Evolutionary conservation across 208 protist species (phyloP), one percentile per base, ranked within the genome.

Genomic region (Strigomonas galati): DNA sequence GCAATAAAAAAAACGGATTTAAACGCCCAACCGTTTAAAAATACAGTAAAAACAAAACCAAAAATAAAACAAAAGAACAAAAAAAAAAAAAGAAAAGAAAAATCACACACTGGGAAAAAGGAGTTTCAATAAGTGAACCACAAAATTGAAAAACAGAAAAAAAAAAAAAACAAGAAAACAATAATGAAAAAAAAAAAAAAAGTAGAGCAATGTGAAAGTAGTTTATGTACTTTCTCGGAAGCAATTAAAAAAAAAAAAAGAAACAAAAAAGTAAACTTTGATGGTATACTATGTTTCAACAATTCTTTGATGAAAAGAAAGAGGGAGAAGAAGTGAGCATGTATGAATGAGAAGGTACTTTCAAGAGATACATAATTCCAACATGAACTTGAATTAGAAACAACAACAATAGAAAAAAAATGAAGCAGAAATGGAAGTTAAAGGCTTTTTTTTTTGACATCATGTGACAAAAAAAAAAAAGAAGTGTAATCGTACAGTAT

Each of bases 121-220:
- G 54, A 59, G 3, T 3, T 31, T 19, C 19, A 59, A 59, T 59
- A n/a, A 59, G 19, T 37, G 54, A 59, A 59, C n/a, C 54, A 26
- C 26, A 30, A 21, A 59, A 32, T 3, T 40, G 49, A 51, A 48
- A n/a, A 43, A 53, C 0, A 30, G 27, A 56, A 67, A 67, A 56
- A 32, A 2, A 56, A 31, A 28, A 51, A 64, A 68, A 55, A 51
- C 53, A 53, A 49, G 1, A 63, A 44, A 69, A 46, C 63, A 65
- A 43, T 21, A 19, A 49, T 35, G 9, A 14, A 65, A 59, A 56
- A 60, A 51, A 55, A 28, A 54, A 21, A 65, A 17, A 70, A 48
- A 12, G 5, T 44, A 35, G 7, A 53, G 43, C 12, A 44, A n/a
- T 1, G 2, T 40, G 5, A 56, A 35, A 65, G 32, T 30, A 15